Evolutionary conservation across 345 rosid genomes (phyloP), one percentile per base, ranked within the genome.

Genomic region (Melastoma malabathricum): DNA sequence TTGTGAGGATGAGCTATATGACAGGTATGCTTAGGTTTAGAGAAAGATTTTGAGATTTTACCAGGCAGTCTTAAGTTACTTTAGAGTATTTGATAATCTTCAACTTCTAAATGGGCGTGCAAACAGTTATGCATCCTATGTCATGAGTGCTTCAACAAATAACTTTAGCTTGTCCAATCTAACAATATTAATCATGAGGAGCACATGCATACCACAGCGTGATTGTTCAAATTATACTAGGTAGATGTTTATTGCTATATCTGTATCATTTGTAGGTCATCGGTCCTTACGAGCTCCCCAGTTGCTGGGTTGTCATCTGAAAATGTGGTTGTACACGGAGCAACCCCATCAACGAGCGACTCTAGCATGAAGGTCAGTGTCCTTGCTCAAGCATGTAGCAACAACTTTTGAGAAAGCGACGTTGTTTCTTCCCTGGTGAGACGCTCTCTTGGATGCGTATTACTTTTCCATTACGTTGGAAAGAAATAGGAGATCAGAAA

Each of bases 1-100:
- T 54, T 85, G 84, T 5, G 95, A 93, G 52, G 94, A 85, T 44
- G 95, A 93, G 63, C 82, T 68, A 47, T 76, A 67, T 63, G 83
- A 78, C 71, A 93, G 99, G 99, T 93, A 23, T 1, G 14, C 14
- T 19, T 16, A 44, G 49, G 55, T 16, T 51, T 34, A 18, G 19
- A 16, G 44, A 34, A 12, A 9, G 25, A 7, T 34, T 34, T 12
- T 2, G 12, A 31, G 41, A 1, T 22, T 22, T 22, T 22, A 22
- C 25, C 2, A 12, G 41, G 41, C 41, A 7, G 10, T 8, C 12
- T n/a, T 34, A 8, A 2, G 2, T 9, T 34, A 34, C 41, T 34
- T 34, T 34, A 34, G 41, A 34, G 41, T 34, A 34, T 34, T 34
- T 10, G 41, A 34, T 34, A 8, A 7, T 34, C 41, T 34, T 2